Evolutionary conservation across 2,329 filamentous ascomycete species (phyloP).

Genomic region (Sclerotinia spermophila): DNA sequence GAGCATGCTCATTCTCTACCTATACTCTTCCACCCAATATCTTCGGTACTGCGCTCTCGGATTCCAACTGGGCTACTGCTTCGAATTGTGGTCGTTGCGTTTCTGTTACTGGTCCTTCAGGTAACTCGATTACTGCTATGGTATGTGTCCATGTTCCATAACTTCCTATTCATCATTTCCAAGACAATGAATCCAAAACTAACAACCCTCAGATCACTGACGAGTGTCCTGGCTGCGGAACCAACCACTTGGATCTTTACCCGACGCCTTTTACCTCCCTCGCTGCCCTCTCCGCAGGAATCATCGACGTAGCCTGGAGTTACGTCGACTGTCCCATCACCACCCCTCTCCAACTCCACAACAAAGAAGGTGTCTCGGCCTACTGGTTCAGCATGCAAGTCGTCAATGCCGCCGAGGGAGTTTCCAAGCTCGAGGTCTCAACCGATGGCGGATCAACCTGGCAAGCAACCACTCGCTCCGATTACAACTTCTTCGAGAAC

Average conservation of each 20-base stretch:
- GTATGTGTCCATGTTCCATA: slow-evolving; percentile 39
- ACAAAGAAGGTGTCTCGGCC: slow-evolving; percentile 49
- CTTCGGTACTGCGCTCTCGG: slow-evolving; percentile 59
- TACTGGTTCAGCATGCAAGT: slow-evolving; percentile 63
- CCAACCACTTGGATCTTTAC: slow-evolving; percentile 55
- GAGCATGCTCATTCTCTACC: slow-evolving; percentile 59
- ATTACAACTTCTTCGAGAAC: slow-evolving; percentile 63
- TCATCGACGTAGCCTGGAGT: slow-evolving; percentile 49
- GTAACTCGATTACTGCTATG: slow-evolving; percentile 61
- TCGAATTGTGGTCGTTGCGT: slow-evolving; percentile 60
- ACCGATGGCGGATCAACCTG: slow-evolving; percentile 57
- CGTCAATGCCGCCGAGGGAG: slow-evolving; percentile 56
- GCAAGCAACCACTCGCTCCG: slow-evolving; percentile 50
- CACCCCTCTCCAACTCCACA: slow-evolving; percentile 47
- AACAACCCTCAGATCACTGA: slow-evolving; percentile 47
- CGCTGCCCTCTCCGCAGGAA: slow-evolving; percentile 43
- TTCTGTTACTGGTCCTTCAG: slow-evolving; percentile 53
- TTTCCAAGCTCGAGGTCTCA: slow-evolving; percentile 56
- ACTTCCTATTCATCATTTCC: background rate
- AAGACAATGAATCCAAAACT: background rate
- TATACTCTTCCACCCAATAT: slow-evolving; percentile 58
- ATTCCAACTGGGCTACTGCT: slow-evolving; percentile 52
- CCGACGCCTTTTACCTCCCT: slow-evolving; percentile 48
- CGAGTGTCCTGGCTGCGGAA: slow-evolving; percentile 52
- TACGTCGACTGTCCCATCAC: slow-evolving; percentile 51